These are phyloP conservation scores for Melanogaster broomeanus DNA, from an alignment of 768 basidiomycete species.

Conservation along the genomic window DNA sequence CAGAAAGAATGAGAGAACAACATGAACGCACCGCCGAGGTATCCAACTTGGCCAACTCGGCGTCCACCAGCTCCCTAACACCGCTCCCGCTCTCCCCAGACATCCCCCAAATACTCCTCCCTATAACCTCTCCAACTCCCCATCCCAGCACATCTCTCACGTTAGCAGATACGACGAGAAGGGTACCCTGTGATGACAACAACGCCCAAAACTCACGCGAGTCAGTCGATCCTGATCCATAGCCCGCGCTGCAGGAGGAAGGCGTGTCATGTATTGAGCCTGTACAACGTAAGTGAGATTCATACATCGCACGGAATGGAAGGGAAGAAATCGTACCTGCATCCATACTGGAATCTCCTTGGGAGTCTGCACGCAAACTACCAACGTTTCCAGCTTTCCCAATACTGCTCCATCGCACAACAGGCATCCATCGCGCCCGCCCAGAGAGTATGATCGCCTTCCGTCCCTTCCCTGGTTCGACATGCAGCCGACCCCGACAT, in stretches of 20 bases:
- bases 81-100: slow-evolving; percentile 25
- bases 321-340: slow-evolving; percentile 24
- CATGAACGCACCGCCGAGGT: slow-evolving; percentile 16
- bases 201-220: slow-evolving; percentile 54
- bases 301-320: background rate
- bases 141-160: slow-evolving; percentile 69
- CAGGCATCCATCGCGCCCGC: slow-evolving; percentile 67
- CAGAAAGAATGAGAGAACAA: background rate
- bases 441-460: slow-evolving; percentile 94
- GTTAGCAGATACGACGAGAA: slow-evolving; percentile 51
- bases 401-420: slow-evolving; percentile 61
- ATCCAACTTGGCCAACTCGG: slow-evolving; percentile 27
- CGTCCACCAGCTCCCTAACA: slow-evolving; percentile 22
- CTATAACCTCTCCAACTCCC: slow-evolving; percentile 53
- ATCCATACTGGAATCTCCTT: background rate
- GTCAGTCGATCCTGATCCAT: background rate
- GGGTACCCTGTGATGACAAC: slow-evolving; percentile 44
- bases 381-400: slow-evolving; percentile 44
- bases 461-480: slow-evolving; percentile 91
- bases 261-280: slow-evolving; percentile 6
- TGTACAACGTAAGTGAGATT: background rate
- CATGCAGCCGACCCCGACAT: slow-evolving; percentile 82
- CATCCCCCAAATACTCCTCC: slow-evolving; percentile 44
- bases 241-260: background rate
- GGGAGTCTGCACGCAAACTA: background rate